Evolutionary conservation across 148 eudicot species (phyloP), one percentile per base, ranked within the genome.

Genomic region (Fagopyrum esculentum): DNA sequence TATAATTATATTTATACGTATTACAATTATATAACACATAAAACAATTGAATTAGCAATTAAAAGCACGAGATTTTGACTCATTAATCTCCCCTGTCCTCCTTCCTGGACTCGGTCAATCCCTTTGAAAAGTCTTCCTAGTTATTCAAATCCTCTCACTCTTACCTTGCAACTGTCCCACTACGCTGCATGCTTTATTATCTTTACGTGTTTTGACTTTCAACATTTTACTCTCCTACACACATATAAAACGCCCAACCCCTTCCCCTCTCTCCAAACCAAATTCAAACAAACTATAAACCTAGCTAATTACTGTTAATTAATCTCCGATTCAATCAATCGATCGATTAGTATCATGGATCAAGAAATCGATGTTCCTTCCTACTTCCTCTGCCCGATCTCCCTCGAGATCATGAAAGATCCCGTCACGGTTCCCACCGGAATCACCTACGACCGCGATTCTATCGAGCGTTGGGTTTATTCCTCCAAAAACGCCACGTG

Each of bases 401-500:
- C 92, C 7, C 73, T 91, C 48, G 85, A 91, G 26, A 83, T 87
- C 59, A 91, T 91, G 96, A 87, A 85, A 77, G 96, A 91, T 57
- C 96, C 96, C 0, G 91, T 90, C 3, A 84, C 88, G 0, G 75
- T 93, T 15, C 63, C 82, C 3, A 91, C 97, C 0, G 98, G 98
- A 4, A 89, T 93, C 7, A 91, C 97, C 7, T 91, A 89, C 70
- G 95, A 93, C 73, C 84, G 98, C 0, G 89, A 84, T 2, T 84
- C 82, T 76, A 86, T 91, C 26, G 97, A 91, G 54, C 81, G 77
- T 70, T 91, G 97, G 97, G 69, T 89, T 2, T 85, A 84, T 52
- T 60, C 82, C 3, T 63, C 66, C 29, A 88, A 84, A 2, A 84
- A 87, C 72, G 75, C 76, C 40, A 77, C 81, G 2, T 93, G 98